Evolutionary conservation across 2,329 filamentous ascomycete species (phyloP).

Genomic region (Epichloe aotearoae): DNA sequence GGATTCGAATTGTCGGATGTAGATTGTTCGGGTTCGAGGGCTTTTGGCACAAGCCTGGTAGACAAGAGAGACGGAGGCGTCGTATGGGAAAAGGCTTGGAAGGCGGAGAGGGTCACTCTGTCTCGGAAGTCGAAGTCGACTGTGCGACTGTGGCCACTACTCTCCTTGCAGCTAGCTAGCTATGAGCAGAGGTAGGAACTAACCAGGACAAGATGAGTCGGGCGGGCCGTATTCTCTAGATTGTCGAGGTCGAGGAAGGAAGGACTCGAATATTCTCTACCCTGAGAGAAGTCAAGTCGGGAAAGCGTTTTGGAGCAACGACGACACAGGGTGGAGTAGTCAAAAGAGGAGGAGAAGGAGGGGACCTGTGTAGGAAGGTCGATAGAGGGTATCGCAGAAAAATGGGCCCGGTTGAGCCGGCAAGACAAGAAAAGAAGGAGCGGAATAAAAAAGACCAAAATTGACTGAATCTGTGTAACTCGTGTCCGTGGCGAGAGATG

Average conservation of each 20-base stretch:
- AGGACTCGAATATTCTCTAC: background rate
- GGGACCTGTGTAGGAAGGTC: background rate
- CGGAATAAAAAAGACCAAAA: background rate
- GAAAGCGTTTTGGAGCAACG: constrained; percentile 1
- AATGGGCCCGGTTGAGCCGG: background rate
- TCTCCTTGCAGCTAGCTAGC: background rate
- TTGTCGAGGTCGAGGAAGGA: background rate
- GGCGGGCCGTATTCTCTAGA: background rate
- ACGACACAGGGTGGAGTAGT: background rate
- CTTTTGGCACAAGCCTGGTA: background rate
- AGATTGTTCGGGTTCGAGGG: background rate
- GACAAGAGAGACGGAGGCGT: background rate
- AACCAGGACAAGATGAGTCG: background rate
- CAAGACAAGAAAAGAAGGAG: background rate
- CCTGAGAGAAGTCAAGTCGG: background rate
- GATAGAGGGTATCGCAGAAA: constrained; percentile 3
- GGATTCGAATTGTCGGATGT: background rate
- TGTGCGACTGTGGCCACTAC: background rate
- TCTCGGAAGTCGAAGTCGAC: constrained; percentile 2
- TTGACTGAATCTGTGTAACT: background rate
- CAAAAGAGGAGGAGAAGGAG: background rate
- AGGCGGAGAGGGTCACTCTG: background rate
- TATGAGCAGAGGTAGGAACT: background rate
- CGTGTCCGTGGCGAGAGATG: constrained; percentile 1
- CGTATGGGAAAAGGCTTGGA: background rate